Percentiles rank a stretch among this genome's conserved stretches.
Evolutionary conservation across 768 basidiomycete species (phyloP).

Genomic region (Suillus americanus): DNA sequence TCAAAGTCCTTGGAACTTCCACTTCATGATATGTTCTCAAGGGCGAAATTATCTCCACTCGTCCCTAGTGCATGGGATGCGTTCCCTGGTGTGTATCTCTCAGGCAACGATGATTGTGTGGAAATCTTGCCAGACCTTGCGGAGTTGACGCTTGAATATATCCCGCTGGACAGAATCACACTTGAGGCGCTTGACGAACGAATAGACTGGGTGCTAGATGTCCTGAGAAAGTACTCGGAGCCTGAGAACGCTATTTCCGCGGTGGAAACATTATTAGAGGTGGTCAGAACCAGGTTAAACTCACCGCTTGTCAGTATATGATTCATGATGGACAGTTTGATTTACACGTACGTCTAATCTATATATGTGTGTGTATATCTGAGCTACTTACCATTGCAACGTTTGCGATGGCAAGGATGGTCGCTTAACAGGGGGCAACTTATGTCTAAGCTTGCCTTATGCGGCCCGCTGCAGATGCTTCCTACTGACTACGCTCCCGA

Average conservation of each 20-base stretch:
- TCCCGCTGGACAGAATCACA: neutral
- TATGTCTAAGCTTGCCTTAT: neutral
- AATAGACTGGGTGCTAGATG: conserved; percentile 4
- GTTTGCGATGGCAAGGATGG: neutral
- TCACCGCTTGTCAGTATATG: conserved; percentile 4
- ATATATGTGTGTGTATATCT: neutral
- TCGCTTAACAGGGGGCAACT: neutral
- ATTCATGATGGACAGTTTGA: conserved; percentile 2
- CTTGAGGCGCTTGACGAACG: neutral
- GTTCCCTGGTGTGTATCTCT: conserved; percentile 4
- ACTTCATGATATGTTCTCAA: neutral
- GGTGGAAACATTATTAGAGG: neutral
- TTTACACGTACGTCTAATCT: conserved; percentile 4
- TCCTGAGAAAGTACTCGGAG: conserved; percentile 5
- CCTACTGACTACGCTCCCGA: neutral
- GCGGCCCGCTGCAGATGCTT: neutral
- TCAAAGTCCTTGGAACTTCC: neutral
- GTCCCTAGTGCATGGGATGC: conserved; percentile 4
- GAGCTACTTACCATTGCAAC: neutral
- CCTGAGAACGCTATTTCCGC: conserved; percentile 1
- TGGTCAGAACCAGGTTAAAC: conserved; percentile 1
- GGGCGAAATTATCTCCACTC: neutral
- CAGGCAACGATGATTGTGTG: conserved; percentile 3
- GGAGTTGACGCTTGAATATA: conserved; percentile 3
- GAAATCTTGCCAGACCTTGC: conserved; percentile 1